phyloP scores from a whole-genome alignment of 2,329 filamentous ascomycete genomes.

The Botrytis byssoidea region DNA sequence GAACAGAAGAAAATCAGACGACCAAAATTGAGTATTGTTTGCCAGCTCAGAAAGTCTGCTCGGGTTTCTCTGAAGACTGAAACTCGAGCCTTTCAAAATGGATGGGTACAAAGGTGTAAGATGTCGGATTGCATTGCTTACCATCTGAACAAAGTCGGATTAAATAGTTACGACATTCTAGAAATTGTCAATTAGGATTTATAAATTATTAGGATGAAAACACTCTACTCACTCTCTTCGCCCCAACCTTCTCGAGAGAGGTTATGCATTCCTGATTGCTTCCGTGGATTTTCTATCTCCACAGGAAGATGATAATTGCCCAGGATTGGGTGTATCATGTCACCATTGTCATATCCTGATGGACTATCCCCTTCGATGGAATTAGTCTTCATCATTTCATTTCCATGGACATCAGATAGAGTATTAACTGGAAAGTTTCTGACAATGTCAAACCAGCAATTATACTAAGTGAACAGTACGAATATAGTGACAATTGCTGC shows the following conservation, averaged over 20 bases:
- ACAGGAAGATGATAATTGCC: conserved; percentile 21
- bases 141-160: conserved; percentile 42
- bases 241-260: conserved; percentile 26
- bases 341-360: background rate
- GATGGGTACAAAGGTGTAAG: background rate
- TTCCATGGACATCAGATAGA: background rate
- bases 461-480: background rate
- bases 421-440: background rate
- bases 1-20: background rate
- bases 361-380: background rate
- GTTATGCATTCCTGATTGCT: conserved; percentile 24
- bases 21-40: too few relatives aligned
- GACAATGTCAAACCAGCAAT: background rate
- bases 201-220: background rate
- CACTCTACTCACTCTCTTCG: conserved; percentile 25
- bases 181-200: conserved; percentile 10
- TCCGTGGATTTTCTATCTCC: conserved; percentile 19
- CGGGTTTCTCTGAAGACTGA: background rate
- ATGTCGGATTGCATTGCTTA: background rate
- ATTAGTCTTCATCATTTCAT: background rate
- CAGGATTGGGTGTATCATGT: conserved; percentile 10
- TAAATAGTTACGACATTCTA: conserved; percentile 48
- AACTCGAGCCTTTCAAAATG: background rate
- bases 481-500: background rate
- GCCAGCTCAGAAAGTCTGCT: background rate